Evolutionary conservation across 805 yeast species (phyloP), one percentile per base, ranked within the genome.

Genomic region (Starmerella stellata): DNA sequence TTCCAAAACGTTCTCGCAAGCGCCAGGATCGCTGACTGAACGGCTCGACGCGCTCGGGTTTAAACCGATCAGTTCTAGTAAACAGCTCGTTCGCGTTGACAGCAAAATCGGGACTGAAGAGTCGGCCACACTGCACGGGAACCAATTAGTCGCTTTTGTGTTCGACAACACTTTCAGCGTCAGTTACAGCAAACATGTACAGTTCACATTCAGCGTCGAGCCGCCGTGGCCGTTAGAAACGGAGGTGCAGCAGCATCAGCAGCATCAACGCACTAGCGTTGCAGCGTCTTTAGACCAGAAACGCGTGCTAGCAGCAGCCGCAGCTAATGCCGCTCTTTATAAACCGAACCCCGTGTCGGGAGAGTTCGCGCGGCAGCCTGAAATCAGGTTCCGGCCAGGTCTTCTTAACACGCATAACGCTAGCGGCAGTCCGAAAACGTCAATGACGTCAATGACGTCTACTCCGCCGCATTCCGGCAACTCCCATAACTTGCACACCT

Each of bases 151-250:
- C 58, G 95, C 95, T 0, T 79, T 87, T 54, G 76, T 90, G 20
- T 78, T 87, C 52, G 96, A 87, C 58, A 87, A 87, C 59, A 78
- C 93, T 0, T 81, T 83, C 50, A 77, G 94, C 24, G 82, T 79
- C 52, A 80, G 77, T 24, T 76, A 75, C 18, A 74, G 82, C 35
- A 90, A 87, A 56, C 81, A 78, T 43, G 73, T 87, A 1, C 63
- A 74, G 40, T 83, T 83, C 57, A 69, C 45, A 30, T 39, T 43
- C 37, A 40, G 35, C 30, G 30, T 38, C 30, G 46, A 37, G 20
- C 37, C 29, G 11, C 37, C 31, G 14, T 4, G 16, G 37, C 17
- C 23, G 17, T 23, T 20, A 8, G 18, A 8, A 15, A 21, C 35
- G 5, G 9, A 7, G 7, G 23, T 11, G 11, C 25, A 7, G 25